phyloP scores from a whole-genome alignment of 2,329 filamentous ascomycete species.

The Colletotrichum costaricense region DNA sequence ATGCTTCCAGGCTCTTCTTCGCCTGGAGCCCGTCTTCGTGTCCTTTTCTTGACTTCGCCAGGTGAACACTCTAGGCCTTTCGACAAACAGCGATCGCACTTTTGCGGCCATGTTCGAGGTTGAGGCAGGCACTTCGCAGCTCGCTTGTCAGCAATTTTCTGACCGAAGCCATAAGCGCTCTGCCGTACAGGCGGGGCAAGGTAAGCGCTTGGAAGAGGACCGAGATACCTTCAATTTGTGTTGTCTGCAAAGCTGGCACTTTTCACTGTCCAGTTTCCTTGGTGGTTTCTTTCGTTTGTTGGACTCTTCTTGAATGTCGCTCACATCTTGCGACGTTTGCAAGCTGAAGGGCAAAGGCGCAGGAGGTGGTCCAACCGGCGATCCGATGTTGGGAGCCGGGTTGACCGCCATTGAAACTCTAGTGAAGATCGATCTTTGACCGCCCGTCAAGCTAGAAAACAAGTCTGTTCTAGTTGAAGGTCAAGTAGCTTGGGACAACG shows the following conservation, averaged over 20 bases:
- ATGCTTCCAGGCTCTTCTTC: background rate
- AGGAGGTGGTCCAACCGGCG: background rate
- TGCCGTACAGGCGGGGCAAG: background rate
- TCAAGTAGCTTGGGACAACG: background rate
- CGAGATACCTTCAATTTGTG: background rate
- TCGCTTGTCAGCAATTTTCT: background rate
- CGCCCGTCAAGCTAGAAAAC: background rate
- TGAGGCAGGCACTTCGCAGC: background rate
- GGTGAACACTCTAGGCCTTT: background rate
- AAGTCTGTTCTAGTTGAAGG: background rate
- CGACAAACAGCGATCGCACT: background rate
- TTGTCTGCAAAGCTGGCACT: constrained; percentile 5
- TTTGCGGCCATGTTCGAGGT: background rate
- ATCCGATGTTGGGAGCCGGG: background rate
- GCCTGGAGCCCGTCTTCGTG: background rate
- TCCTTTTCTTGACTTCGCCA: background rate
- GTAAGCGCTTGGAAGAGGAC: background rate
- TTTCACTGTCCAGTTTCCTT: background rate
- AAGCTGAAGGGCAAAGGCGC: background rate
- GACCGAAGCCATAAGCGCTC: background rate
- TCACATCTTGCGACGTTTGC: background rate
- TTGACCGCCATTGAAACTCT: background rate
- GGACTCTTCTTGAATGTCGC: background rate
- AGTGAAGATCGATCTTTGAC: background rate
- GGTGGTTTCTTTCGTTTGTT: background rate